Evolutionary conservation across 495 filamentous ascomycete species (phyloP), one percentile per base, ranked within the genome.

Genomic region (Hypoxylon fuscum): DNA sequence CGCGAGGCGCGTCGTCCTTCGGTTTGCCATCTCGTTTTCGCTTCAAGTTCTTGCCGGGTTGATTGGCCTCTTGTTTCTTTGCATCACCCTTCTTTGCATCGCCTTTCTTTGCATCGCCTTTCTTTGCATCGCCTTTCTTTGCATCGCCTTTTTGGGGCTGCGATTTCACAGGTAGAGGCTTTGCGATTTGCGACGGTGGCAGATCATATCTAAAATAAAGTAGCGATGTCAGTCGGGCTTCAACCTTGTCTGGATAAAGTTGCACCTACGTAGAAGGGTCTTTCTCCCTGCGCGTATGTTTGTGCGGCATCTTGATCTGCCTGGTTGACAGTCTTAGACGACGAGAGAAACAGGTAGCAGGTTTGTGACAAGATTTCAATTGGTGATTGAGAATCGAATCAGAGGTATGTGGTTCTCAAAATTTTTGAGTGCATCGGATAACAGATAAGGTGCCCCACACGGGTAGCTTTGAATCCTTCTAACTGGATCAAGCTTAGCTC

Each of bases 1-100:
- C 92, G 43, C 88, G 88, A 5, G 94, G 94, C 5, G 90, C 93
- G 73, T 98, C 94, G 70, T 96, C 87, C 34, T 82, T 77, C 15
- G 72, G 67, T 38, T 77, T 78, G 38, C 64, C 64, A 51, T 79
- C 77, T 54, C 77, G 77, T 57, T 80, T 79, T 55, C 82, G 76
- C 55, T 80, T 79, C 55, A 79, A 79, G 51, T 77, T 77, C 37
- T 74, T 72, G 21, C 44, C 48, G 31, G 47, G 50, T 32, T 72
- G 70, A 18, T 47, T 63, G n/a, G 71, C 52, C 49, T 41, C 53
- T 23, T n/a, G n/a, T n/a, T 34, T 48, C 52, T 71, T 73, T 22
- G 43, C 45, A n/a, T n/a, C n/a, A n/a, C n/a, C n/a, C n/a, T n/a
- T n/a, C n/a, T n/a, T n/a, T 25, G 41, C 55, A 48, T 75, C 68